Evolutionary conservation across 139 green algal genomes (phyloP), one percentile per base, ranked within the genome.

Genomic region (Chlamydomonas applanata): DNA sequence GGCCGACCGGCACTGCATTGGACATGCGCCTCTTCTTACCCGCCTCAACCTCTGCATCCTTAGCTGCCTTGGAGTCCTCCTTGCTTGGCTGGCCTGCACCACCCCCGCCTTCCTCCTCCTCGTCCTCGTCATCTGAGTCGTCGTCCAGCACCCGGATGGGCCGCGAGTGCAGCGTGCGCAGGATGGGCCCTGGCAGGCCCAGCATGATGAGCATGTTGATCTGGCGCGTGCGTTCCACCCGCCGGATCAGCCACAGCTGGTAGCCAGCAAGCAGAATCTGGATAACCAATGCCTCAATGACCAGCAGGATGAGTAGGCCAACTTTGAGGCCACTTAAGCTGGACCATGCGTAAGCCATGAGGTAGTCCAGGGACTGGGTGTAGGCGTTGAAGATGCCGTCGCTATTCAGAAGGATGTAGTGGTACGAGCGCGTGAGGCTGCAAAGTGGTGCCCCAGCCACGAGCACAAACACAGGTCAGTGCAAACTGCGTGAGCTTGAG

Each of bases 181-280:
- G 64, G 63, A 79, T 69, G n/a, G 73, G 64, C 30, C 73, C 63
- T 4, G 73, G 73, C 25, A 79, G 14, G 11, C 45, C 73, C 63
- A 73, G 53, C 9, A 61, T n/a, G 13, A 33, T 29, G 24, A 79
- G 65, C 33, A 79, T 35, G 64, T 60, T 49, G 52, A 25, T 52
- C 17, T 4, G 14, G 2, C 73, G 73, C 27, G 27, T 36, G 1
- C 27, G 35, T 65, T 79, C 65, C 65, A 74, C 52, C 3, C 36
- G 30, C 7, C 70, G 11, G 25, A 79, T 36, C 30, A 56, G 19
- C 13, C 33, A 53, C 24, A 66, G 59, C 53, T 69, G 33, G 74
- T 79, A 79, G 9, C 27, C 4, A 53, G 59, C 49, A 54, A 40
- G 59, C 2, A 33, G 34, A 5, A 73, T 40, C 52, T 74, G 65